Percentiles rank a stretch among this genome's conserved stretches.
phyloP scores from a whole-genome alignment of 192 early-diverging fungal genomes.

The Phycomyces blakesleeanus region DNA sequence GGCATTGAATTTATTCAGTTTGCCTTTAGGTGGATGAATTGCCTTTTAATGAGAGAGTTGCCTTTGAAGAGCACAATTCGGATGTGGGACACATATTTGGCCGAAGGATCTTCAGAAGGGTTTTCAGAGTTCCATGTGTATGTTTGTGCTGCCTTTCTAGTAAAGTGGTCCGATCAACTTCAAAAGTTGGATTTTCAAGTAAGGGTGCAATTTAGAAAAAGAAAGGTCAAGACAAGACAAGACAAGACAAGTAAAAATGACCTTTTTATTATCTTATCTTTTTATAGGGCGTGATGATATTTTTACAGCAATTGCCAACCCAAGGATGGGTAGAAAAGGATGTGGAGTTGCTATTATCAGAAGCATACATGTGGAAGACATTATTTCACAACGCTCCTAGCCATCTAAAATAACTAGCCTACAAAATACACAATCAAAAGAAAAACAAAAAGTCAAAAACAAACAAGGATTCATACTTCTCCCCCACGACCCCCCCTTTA shows the following conservation, averaged over 20 bases:
- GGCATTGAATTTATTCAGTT: constrained; percentile 98
- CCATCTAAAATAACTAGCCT: constrained; percentile 57
- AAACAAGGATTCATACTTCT: constrained; percentile 4
- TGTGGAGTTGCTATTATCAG: constrained; percentile 88
- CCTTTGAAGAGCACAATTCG: constrained; percentile 82
- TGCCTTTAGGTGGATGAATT: constrained; percentile 99
- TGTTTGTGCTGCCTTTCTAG: constrained; percentile 96
- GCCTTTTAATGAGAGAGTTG: constrained; percentile 95
- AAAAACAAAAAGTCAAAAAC: too few species aligned
- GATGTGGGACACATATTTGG: constrained; percentile 99
- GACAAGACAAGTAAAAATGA: constrained; percentile 3
- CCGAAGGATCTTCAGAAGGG: constrained; percentile 75
- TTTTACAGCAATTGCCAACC: constrained; percentile 88
- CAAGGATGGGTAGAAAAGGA: constrained; percentile 84
- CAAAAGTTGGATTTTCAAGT: constrained; percentile 87
- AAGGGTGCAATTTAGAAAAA: constrained; percentile 15
- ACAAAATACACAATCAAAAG: too few species aligned
- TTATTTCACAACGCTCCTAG: constrained; percentile 90
- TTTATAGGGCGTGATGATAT: constrained; percentile 82
- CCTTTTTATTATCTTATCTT: neutral
- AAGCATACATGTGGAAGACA: constrained; percentile 97
- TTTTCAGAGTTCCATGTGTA: constrained; percentile 98
- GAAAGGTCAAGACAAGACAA: neutral
- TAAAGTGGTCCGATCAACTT: constrained; percentile 89
- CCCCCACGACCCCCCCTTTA: too few species aligned